Evolutionary conservation across 495 filamentous ascomycete species (phyloP), one percentile per base, ranked within the genome.

Genomic region (Penicillium mononematosum): DNA sequence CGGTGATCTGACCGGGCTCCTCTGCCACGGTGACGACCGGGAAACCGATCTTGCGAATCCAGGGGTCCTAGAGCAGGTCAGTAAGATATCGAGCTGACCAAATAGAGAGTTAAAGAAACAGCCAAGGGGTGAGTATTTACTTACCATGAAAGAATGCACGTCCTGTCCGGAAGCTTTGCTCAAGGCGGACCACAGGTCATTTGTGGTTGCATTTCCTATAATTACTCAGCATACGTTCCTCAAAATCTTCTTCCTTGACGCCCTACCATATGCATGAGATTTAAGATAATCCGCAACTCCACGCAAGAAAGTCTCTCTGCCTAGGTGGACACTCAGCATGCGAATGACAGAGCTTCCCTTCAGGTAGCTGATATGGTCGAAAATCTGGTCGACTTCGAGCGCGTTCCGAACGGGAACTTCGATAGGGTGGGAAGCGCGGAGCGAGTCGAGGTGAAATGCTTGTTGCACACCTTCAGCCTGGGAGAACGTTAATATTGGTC

Each of bases 331-430:
- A 46, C 89, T 90, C 56, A 98, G 74, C 94, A 97, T 97, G 62
- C 94, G 85, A 67, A 98, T 94, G 50, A 93, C 88, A 25, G 91
- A 94, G 72, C 90, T 94, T 44, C 94, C 94, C 73, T 98, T 98
- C 45, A 91, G 79, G 69, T 98, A 98, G 71, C 89, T 94, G 70
- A 97, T 96, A 65, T 86, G 83, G 71, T 97, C 93, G 69, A 97
- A 97, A 57, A 96, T 94, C 65, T 97, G 93, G 70, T 97, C 92
- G 49, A 97, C 90, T 61, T 98, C 92, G 2, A 96, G 81, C 19
- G 90, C 92, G 64, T 93, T 90, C 61, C 82, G 84, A 27, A 98
- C 92, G 0, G 90, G 88, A 12, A 97, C 93, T 69, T 97, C 92
- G 58, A 98, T 96, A 7, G 94, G 89, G 74, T 98, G 94, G 22